A percentile compares a stretch with the other conserved stretches of the same genome.
These are phyloP conservation scores for Erysimum cheiri DNA, from an alignment of 441 rosid species.

Conservation along the genomic window DNA sequence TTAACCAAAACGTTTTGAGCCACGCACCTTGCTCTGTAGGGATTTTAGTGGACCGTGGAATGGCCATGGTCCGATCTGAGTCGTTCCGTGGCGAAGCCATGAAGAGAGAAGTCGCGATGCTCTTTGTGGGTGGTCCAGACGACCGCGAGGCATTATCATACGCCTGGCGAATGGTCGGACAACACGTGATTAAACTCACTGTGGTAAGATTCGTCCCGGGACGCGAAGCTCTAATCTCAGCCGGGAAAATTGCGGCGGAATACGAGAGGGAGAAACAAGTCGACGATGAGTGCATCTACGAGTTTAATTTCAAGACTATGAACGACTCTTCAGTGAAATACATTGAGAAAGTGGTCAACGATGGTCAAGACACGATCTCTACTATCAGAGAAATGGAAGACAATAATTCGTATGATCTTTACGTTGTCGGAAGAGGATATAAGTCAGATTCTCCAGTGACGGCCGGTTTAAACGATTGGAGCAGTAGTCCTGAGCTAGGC, in stretches of 20 bases:
- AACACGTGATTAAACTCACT: slow-evolving; percentile 39
- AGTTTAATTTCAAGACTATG: slow-evolving; percentile 49
- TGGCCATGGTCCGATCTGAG: slow-evolving; percentile 38
- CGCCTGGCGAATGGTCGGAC: slow-evolving; percentile 54
- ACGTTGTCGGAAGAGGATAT: slow-evolving; percentile 50
- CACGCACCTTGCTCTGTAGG: slow-evolving; percentile 52
- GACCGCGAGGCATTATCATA: slow-evolving; percentile 59
- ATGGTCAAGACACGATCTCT: slow-evolving; percentile 46
- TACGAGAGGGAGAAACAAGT: slow-evolving; percentile 41
- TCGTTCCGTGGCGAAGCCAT: slow-evolving; percentile 14
- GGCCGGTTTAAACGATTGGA: slow-evolving; percentile 44
- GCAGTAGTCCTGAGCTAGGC: slow-evolving; percentile 48
- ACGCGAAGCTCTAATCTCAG: slow-evolving; percentile 24
- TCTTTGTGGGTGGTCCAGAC: slow-evolving; percentile 52
- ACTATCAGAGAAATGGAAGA: slow-evolving; percentile 44
- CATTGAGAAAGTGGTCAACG: slow-evolving; percentile 45
- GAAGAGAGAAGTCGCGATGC: slow-evolving; percentile 42
- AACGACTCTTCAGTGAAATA: slow-evolving; percentile 40
- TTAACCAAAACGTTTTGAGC: slow-evolving; percentile 47
- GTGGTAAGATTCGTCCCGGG: slow-evolving; percentile 46
- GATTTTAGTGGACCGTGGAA: slow-evolving; percentile 48
- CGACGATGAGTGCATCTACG: slow-evolving; percentile 50
- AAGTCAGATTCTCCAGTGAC: slow-evolving; percentile 38
- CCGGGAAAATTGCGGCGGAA: neutral
- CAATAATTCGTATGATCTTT: slow-evolving; percentile 42